Evolutionary conservation across 1,139 yeast genomes (phyloP).

Genomic region (Saccharomycopsis crataegensis): DNA sequence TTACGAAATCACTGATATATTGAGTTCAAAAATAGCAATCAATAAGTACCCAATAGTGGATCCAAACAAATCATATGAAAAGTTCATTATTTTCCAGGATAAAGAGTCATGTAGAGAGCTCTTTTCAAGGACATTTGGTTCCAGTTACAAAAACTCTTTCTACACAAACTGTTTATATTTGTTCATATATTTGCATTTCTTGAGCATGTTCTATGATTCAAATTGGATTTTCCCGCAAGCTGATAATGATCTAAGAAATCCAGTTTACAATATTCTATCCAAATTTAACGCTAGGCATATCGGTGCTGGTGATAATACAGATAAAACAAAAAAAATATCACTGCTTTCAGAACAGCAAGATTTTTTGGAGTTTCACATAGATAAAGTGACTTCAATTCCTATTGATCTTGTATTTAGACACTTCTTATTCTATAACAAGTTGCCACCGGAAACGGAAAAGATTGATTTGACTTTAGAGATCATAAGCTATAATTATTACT

Average conservation of each 20-base stretch:
- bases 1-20: constrained; percentile 15
- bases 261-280: neutral
- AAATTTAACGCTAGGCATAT: neutral
- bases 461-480: constrained; percentile 53
- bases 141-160: constrained; percentile 7
- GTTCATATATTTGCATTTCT: constrained; percentile 14
- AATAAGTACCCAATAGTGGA: constrained; percentile 1
- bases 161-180: constrained; percentile 14
- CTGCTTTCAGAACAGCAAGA: neutral
- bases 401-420: constrained; percentile 55
- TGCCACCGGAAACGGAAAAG: constrained; percentile 66
- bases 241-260: neutral
- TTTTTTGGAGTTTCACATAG: constrained; percentile 3
- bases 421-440: constrained; percentile 44
- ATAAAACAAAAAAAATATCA: neutral
- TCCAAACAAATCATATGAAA: too few species aligned
- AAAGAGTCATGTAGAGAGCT: neutral
- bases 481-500: constrained; percentile 41
- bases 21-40: constrained; percentile 10
- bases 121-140: neutral
- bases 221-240: constrained; percentile 7
- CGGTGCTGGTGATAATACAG: neutral
- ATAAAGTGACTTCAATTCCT: constrained; percentile 29
- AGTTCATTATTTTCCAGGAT: neutral
- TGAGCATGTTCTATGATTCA: constrained; percentile 10